Evolutionary conservation across 2,329 filamentous ascomycete genomes (phyloP).

Genomic region (Alternaria rosae): DNA sequence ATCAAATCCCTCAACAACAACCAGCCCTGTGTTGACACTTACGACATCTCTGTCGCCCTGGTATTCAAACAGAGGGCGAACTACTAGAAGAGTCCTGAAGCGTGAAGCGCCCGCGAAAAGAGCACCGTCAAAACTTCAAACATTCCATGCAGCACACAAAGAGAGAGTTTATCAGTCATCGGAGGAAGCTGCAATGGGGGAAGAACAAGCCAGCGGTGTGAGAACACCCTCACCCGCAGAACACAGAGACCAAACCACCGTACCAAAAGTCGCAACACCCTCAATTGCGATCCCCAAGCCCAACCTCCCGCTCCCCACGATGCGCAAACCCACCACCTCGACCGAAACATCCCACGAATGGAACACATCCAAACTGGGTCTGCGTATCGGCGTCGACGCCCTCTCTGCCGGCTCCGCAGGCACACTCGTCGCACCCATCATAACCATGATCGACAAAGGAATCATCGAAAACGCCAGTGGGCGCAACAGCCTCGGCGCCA

Average conservation of each 20-base stretch:
- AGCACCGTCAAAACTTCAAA: not conserved
- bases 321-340: slow-evolving; percentile 3
- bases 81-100: not conserved
- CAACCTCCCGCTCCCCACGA: slow-evolving; percentile 9
- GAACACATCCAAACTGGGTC: slow-evolving; percentile 78
- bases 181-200: slow-evolving; percentile 45
- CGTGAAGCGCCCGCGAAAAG: not conserved
- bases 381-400: slow-evolving; percentile 72
- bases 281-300: slow-evolving; percentile 10
- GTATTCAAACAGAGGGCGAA: not conserved
- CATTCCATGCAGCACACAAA: slow-evolving; percentile 40
- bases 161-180: slow-evolving; percentile 34
- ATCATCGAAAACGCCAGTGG: slow-evolving; percentile 86
- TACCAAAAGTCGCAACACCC: slow-evolving; percentile 2
- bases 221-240: slow-evolving; percentile 1
- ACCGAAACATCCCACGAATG: slow-evolving; percentile 53
- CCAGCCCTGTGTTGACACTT: not conserved
- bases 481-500: slow-evolving; percentile 65
- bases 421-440: slow-evolving; percentile 79
- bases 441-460: slow-evolving; percentile 82
- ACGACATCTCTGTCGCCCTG: not conserved
- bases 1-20: slow-evolving; percentile 10
- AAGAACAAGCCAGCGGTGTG: slow-evolving; percentile 22
- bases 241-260: not conserved
- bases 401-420: slow-evolving; percentile 75